A percentile compares a stretch with the other conserved stretches of the same genome.
These are phyloP conservation scores for Penicilliopsis zonata DNA, from an alignment of 495 filamentous ascomycete genomes.

Conservation along the genomic window DNA sequence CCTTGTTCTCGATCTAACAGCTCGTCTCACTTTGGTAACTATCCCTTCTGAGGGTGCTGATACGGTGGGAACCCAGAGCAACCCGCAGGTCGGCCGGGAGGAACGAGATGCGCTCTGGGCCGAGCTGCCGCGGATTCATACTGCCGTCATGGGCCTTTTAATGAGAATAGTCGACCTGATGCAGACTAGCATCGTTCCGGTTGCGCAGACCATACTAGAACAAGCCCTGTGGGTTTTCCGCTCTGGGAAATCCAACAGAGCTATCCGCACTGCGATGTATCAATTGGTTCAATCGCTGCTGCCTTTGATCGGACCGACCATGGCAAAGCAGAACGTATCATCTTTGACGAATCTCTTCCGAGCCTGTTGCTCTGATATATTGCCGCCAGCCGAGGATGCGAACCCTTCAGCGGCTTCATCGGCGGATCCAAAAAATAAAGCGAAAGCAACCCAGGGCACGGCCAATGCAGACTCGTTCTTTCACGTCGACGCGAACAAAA, in stretches of 20 bases:
- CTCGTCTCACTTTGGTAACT: constrained; percentile 54
- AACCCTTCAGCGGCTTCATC: constrained; percentile 10
- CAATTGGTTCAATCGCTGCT: constrained; percentile 43
- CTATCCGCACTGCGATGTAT: constrained; percentile 51
- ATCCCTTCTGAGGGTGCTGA: constrained; percentile 34
- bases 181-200: constrained; percentile 34
- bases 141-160: constrained; percentile 49
- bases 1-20: constrained; percentile 49
- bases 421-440: constrained; percentile 21
- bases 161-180: constrained; percentile 40
- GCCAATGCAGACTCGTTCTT: constrained; percentile 47
- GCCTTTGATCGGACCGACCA: constrained; percentile 43
- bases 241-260: constrained; percentile 42
- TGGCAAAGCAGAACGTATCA: constrained; percentile 48
- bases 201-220: constrained; percentile 49
- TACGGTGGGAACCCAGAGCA: constrained; percentile 31
- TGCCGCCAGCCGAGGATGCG: constrained; percentile 31
- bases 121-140: constrained; percentile 61
- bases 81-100: constrained; percentile 57
- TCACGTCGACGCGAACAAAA: constrained; percentile 20
- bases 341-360: constrained; percentile 45
- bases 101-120: constrained; percentile 66
- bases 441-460: constrained; percentile 21
- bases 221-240: constrained; percentile 58
- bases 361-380: constrained; percentile 51